A percentile compares a stretch with the other conserved stretches of the same genome.
Conservation (phyloP, 2,329 filamentous ascomycete genomes). For the Fusarium sp. region DNA sequence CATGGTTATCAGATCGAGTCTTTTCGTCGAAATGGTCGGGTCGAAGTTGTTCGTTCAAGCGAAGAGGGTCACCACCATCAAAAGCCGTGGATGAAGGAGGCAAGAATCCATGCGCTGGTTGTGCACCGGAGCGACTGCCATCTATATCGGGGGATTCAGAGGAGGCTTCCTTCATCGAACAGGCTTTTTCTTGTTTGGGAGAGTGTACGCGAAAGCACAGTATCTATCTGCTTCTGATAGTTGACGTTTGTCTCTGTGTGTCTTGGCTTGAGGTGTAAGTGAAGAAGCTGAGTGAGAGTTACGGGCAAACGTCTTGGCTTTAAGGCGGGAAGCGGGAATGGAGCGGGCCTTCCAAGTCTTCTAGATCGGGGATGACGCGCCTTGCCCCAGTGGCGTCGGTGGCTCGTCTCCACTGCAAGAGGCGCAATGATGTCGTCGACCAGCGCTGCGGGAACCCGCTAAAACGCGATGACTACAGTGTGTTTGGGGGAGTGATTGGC, state of each 20-base stretch:
- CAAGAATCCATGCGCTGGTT: conserved; percentile 67
- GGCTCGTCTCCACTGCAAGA: conserved; percentile 15
- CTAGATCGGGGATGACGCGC: conserved; percentile 32
- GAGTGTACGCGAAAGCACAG: conserved; percentile 15
- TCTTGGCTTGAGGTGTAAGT: conserved; percentile 27
- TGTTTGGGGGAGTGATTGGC: conserved; percentile 28
- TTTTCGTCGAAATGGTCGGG: conserved; percentile 28
- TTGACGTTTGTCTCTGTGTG: conserved; percentile 35
- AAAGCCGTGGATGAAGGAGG: conserved; percentile 22
- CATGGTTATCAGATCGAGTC: conserved; percentile 15
- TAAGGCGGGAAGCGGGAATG: conserved; percentile 34
- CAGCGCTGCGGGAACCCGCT: conserved; percentile 16
- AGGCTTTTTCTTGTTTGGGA: conserved; percentile 45
- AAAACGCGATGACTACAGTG: conserved; percentile 1
- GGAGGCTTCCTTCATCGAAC: conserved; percentile 76
- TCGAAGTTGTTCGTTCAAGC: conserved; percentile 36
- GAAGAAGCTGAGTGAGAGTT: conserved; percentile 8
- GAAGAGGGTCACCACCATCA: conserved; percentile 25
- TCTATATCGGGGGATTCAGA: conserved; percentile 69
- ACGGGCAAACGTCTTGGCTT: conserved; percentile 44
- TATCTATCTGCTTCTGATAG: conserved; percentile 28
- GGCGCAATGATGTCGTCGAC: conserved; percentile 16
- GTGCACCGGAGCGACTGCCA: conserved; percentile 70
- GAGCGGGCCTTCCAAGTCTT: conserved; percentile 8
- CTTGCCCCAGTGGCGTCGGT: conserved; percentile 35